A percentile compares a stretch with the other conserved stretches of the same genome.
phyloP scores from a whole-genome alignment of 768 basidiomycete genomes.

The Leccinum disarticulatum region DNA sequence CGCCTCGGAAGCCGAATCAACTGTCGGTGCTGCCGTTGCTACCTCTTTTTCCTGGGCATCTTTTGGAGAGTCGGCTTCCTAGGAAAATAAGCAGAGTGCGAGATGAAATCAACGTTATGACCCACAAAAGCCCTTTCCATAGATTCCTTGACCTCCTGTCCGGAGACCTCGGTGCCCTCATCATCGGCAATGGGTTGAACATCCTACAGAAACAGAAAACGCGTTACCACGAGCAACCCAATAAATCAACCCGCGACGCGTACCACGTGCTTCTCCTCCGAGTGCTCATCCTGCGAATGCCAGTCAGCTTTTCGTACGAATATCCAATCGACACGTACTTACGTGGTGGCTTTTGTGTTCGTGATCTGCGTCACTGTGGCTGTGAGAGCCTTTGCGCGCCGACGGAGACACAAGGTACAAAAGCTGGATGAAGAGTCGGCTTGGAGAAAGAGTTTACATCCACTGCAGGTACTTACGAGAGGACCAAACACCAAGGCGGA shows the following conservation, averaged over 20 bases:
- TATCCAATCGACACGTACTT: constrained; percentile 9
- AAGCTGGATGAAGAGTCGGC: constrained; percentile 17
- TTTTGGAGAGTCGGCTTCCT: constrained; percentile 35
- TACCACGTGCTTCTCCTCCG: constrained; percentile 17
- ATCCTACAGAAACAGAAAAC: constrained; percentile 10
- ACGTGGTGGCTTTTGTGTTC: constrained; percentile 23
- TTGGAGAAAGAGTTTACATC: not conserved
- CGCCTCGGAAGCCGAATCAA: not conserved
- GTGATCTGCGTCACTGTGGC: constrained; percentile 18
- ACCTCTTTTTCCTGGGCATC: constrained; percentile 30
- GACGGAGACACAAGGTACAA: constrained; percentile 34
- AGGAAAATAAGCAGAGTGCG: constrained; percentile 3
- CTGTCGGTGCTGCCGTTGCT: constrained; percentile 5
- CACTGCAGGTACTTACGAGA: constrained; percentile 19
- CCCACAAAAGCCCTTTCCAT: constrained; percentile 28
- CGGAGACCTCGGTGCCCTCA: constrained; percentile 30
- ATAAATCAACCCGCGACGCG: constrained; percentile 4
- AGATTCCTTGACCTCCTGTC: constrained; percentile 33
- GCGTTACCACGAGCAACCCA: not conserved
- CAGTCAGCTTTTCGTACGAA: constrained; percentile 13
- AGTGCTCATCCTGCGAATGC: constrained; percentile 14
- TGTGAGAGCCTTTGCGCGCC: constrained; percentile 24
- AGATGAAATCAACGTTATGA: not conserved
- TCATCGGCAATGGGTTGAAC: constrained; percentile 26
- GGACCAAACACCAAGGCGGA: constrained; percentile 35